Conservation (phyloP, 257 asterid genomes). For the Plantago major region DNA sequence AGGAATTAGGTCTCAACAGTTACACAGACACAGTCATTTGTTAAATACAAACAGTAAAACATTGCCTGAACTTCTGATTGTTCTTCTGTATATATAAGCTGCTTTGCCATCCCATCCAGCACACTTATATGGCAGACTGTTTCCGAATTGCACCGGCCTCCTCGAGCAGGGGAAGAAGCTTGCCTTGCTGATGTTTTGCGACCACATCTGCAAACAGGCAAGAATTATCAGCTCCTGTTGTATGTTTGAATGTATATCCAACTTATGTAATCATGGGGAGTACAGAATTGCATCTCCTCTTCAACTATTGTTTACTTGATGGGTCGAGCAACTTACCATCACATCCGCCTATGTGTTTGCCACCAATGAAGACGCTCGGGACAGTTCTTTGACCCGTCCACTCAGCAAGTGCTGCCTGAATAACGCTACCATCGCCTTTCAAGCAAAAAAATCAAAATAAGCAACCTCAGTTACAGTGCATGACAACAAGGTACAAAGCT, state of each 20-base stretch:
- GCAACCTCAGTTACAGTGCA: neutral
- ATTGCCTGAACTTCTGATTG: neutral
- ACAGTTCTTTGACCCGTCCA: constrained; percentile 88
- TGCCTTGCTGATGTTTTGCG: constrained; percentile 50
- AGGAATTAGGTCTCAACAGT: neutral
- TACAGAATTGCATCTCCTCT: neutral
- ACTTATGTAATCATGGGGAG: neutral
- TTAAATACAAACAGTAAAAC: too few species aligned
- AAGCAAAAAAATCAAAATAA: neutral
- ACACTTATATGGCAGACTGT: constrained; percentile 23
- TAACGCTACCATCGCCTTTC: constrained; percentile 63
- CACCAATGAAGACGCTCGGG: constrained; percentile 73
- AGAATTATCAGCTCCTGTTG: neutral
- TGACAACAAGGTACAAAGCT: neutral
- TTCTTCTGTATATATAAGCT: neutral
- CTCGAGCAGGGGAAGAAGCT: constrained; percentile 55
- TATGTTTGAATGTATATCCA: neutral
- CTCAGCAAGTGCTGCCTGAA: constrained; percentile 63
- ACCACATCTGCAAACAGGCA: constrained; percentile 38
- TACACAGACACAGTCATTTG: too few species aligned
- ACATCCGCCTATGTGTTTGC: constrained; percentile 84
- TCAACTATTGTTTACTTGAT: neutral
- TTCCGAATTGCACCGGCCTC: constrained; percentile 60
- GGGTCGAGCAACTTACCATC: constrained; percentile 43
- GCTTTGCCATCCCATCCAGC: neutral